These are phyloP conservation scores for Fusarium vanettenii DNA, from an alignment of 2,329 filamentous ascomycete species.

Conservation along the genomic window DNA sequence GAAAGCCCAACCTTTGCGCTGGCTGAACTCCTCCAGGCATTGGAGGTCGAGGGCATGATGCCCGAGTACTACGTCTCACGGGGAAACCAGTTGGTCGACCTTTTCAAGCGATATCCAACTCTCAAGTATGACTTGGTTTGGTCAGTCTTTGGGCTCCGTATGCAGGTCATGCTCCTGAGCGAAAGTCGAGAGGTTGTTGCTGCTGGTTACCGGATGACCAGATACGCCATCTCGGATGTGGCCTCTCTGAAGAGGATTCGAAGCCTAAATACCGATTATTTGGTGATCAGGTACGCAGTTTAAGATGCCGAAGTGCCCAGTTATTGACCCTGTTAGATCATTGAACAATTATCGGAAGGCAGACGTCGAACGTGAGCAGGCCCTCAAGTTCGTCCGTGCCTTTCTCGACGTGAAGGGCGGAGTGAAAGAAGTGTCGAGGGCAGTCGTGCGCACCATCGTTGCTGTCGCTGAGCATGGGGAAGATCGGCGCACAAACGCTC, in stretches of 20 bases:
- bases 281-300: slow-evolving; percentile 76
- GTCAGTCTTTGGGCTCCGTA: slow-evolving; percentile 92
- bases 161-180: slow-evolving; percentile 96
- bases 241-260: slow-evolving; percentile 91
- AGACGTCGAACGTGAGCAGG: slow-evolving; percentile 97
- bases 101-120: slow-evolving; percentile 94
- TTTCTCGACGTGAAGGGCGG: slow-evolving; percentile 97
- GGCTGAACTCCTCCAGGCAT: slow-evolving; percentile 87
- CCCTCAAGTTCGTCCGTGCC: slow-evolving; percentile 93
- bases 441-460: slow-evolving; percentile 88
- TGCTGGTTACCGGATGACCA: slow-evolving; percentile 90
- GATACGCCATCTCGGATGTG: slow-evolving; percentile 93
- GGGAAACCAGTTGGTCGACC: slow-evolving; percentile 91
- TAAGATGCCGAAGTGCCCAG: not conserved
- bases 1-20: slow-evolving; percentile 95
- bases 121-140: slow-evolving; percentile 97
- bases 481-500: slow-evolving; percentile 85
- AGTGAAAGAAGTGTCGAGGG: slow-evolving; percentile 85
- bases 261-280: slow-evolving; percentile 87
- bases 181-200: slow-evolving; percentile 96
- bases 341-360: slow-evolving; percentile 96
- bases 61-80: slow-evolving; percentile 96
- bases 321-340: slow-evolving; percentile 62
- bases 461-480: slow-evolving; percentile 90
- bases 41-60: slow-evolving; percentile 88